phyloP scores from a whole-genome alignment of 2,329 filamentous ascomycete species.

The Hymenoscyphus fructigenus region DNA sequence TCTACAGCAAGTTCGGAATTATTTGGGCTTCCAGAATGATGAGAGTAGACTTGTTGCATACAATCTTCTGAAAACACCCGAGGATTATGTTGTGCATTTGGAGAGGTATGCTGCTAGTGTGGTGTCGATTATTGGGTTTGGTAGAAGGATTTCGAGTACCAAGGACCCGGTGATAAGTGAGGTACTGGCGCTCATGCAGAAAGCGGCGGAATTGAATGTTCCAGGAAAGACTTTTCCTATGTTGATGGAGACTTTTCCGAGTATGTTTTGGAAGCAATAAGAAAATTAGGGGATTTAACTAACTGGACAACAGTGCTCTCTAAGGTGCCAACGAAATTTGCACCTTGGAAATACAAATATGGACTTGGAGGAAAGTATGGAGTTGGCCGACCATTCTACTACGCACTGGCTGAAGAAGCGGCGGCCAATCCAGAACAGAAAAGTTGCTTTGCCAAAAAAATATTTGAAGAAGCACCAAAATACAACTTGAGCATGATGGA shows the following conservation, averaged over 20 bases:
- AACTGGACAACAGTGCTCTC: conserved; percentile 19
- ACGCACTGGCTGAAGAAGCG: conserved; percentile 26
- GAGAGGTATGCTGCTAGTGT: conserved; percentile 28
- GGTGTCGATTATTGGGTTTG: conserved; percentile 30
- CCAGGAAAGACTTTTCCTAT: conserved; percentile 29
- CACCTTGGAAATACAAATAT: conserved; percentile 30
- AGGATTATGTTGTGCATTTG: conserved; percentile 26
- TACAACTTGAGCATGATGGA: conserved; percentile 23
- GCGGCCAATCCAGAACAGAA: conserved; percentile 24
- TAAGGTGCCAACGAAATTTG: conserved; percentile 25
- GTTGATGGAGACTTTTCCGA: conserved; percentile 29
- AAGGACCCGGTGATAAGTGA: conserved; percentile 27
- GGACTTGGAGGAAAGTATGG: conserved; percentile 21
- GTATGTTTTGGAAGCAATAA: conserved; percentile 12
- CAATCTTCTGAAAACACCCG: conserved; percentile 22
- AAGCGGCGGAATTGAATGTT: conserved; percentile 27
- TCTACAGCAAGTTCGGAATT: conserved; percentile 26
- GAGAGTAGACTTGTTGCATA: conserved; percentile 26
- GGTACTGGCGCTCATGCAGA: conserved; percentile 27
- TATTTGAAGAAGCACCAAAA: conserved; percentile 27
- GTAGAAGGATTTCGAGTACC: conserved; percentile 22
- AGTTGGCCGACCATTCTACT: conserved; percentile 25
- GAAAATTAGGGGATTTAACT: not conserved
- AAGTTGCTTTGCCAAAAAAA: conserved; percentile 25
- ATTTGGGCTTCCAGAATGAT: conserved; percentile 26